Base-by-base conservation (phyloP, 257 asterid species). In the Nicotiana knightiana region DNA sequence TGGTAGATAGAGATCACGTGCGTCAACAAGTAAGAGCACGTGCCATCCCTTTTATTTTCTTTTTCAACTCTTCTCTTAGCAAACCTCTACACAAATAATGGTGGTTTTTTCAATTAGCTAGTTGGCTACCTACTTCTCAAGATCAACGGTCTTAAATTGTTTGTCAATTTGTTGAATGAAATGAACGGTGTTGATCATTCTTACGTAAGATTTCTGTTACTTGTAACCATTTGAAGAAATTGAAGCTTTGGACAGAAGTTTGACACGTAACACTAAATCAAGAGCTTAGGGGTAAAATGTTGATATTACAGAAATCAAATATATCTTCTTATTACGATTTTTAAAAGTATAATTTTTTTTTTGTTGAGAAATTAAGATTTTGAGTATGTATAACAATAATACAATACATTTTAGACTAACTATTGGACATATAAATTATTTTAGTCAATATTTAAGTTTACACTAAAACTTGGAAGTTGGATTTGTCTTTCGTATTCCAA, bases 1-100 rank as follows among this genome's bases (percentile, higher is more conserved):
- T 28, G 80, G 80, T 75, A 51, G 64, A 8, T 75, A 26, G 46
- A 48, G 46, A 75, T 75, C 80, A 75, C 64, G 63, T 75, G 63
- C 46, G 1, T 26, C 64, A 16, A 75, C 17, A 51, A 1, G 26
- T 75, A 28, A 51, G 5, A 61, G 9, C 80, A 75, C 80, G 80
- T 75, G 80, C 63, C 9, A 6, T 43, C 26, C 18, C 7, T 33
- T 70, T 68, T 1, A 17, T 71, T 71, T 71, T 43, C 78, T 3
- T 9, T 68, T 68, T 6, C 64, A 58, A 58, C 28, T 15, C 9
- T 7, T 54, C 3, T 18, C 64, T 26, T 12, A 24, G 54, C 61
- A 6, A 46, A 46, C 32, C 24, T 39, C 32, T 18, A 39, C 13
- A 9, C 13, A 24, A 26, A 3, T 73, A 21, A 12, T 24, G 24